Evolutionary conservation across 164 flowering plant species (phyloP), one percentile per base, ranked within the genome.

Genomic region (Macadamia integrifolia): DNA sequence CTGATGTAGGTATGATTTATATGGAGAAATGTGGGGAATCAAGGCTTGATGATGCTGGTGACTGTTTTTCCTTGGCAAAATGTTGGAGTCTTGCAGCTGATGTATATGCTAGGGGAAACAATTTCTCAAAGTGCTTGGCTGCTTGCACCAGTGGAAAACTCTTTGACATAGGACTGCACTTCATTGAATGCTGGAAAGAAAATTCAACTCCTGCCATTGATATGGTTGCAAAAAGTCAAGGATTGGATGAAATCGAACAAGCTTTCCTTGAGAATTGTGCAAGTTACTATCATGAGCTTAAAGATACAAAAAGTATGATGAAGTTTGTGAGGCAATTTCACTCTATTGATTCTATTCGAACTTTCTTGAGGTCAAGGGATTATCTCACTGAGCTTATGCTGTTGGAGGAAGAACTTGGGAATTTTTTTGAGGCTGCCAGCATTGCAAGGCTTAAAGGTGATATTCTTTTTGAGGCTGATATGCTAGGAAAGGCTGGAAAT

Each of bases 361-460:
- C 46, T 9, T 74, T 79, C 64, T 65, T 79, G 61, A 71, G 46
- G 62, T 42, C 69, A 0, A 23, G 73, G 12, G 75, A 67, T 28
- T 78, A 78, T 72, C 75, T 83, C 49, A 80, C 81, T 67, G 88
- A 87, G 72, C 86, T 89, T 59, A 9, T 89, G 18, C 1, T 14
- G 44, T 48, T 85, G 64, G 92, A 89, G 71, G 79, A 64, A 71
- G 88, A 83, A 60, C 72, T 58, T 0, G 84, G 86, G 14, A 82
- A 86, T 74, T 87, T 79, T 73, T 5, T 74, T 50, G 86, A 81
- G 68, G 89, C 92, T 61, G 84, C 85, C 6, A 53, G 73, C 32
- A 79, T 84, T 58, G 89, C 89, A 18, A 76, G 71, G 66, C 6
- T 58, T 61, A 80, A 62, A 59, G 90, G 90, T 9, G 74, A 87